Evolutionary conservation across 2,329 filamentous ascomycete species (phyloP), one percentile per base, ranked within the genome.

Genomic region (Penicillium sp.): DNA sequence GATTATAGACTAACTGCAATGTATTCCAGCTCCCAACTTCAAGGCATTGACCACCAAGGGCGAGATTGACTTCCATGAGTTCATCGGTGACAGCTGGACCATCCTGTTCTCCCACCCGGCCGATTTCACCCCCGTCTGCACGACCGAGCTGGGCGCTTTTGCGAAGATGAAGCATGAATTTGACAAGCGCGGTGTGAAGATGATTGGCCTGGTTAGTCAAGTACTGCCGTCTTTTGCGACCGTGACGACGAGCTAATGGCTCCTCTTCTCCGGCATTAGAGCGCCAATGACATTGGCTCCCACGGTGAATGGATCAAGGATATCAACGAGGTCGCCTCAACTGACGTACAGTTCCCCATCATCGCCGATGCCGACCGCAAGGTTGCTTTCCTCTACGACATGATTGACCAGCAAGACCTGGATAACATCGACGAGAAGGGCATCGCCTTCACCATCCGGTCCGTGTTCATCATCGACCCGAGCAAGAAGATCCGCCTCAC

Each of bases 111-210:
- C 86, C 43, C 87, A 89, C 77, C 87, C 86, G 16, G 87, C 78
- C 55, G 93, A 96, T 79, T 96, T 91, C 83, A 96, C 93, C 1
- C 93, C 93, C 55, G 93, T 96, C 60, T 97, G 93, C 85, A 97
- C 93, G 65, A 97, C 92, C 55, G 93, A 97, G 82, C 89, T 97
- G 63, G 93, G 92, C 63, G 92, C 92, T 60, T 96, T 97, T 71
- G 90, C 92, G 69, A 95, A 93, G 80, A 84, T 96, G 64, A 88
- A 92, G 81, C 86, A 87, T 70, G 92, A 96, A 78, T 96, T 97
- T 79, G 85, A 87, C 72, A 91, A 90, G 83, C 88, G 92, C 64
- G 87, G 87, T 65, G 91, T 94, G 71, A 96, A 96, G 86, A 87
- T 96, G 80, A 94, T 96, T 70, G 93, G 93, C 50, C 84, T 97